phyloP scores from a whole-genome alignment of 2,329 filamentous ascomycete species.

The Ceratocystis ficicola region DNA sequence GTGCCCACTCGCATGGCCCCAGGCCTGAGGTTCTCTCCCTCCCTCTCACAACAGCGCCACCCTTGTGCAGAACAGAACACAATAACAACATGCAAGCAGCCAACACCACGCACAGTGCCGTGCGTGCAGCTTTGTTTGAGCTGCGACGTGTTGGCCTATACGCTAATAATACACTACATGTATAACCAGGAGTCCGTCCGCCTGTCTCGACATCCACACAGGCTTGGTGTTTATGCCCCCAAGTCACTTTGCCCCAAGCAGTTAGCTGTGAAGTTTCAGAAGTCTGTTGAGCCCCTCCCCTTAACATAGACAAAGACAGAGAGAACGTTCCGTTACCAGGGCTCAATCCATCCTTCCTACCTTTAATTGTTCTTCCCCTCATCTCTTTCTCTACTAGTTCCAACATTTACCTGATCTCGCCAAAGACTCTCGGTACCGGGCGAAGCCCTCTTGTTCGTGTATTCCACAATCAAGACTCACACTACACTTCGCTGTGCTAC shows the following conservation, averaged over 20 bases:
- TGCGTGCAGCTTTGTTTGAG: background rate
- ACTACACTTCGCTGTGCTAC: background rate
- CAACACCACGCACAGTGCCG: background rate
- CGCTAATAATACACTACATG: background rate
- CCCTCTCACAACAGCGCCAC: constrained; percentile 1
- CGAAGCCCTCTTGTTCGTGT: background rate
- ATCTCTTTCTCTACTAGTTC: background rate
- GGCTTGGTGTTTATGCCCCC: background rate
- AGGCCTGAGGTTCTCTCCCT: background rate
- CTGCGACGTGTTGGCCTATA: background rate
- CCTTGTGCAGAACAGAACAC: background rate
- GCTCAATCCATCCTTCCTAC: background rate
- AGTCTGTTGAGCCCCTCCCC: background rate
- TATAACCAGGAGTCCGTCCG: background rate
- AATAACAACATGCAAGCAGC: background rate
- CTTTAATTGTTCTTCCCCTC: background rate
- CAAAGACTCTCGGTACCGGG: background rate
- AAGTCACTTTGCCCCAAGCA: background rate
- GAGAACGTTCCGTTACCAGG: background rate
- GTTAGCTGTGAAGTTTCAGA: constrained; percentile 6
- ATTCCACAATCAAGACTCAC: background rate
- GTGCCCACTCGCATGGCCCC: background rate
- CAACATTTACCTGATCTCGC: background rate
- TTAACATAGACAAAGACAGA: no score
- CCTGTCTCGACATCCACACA: background rate